These are phyloP conservation scores for Puccinia hordei DNA, from an alignment of 1,284 basidiomycete genomes.

Conservation along the genomic window DNA sequence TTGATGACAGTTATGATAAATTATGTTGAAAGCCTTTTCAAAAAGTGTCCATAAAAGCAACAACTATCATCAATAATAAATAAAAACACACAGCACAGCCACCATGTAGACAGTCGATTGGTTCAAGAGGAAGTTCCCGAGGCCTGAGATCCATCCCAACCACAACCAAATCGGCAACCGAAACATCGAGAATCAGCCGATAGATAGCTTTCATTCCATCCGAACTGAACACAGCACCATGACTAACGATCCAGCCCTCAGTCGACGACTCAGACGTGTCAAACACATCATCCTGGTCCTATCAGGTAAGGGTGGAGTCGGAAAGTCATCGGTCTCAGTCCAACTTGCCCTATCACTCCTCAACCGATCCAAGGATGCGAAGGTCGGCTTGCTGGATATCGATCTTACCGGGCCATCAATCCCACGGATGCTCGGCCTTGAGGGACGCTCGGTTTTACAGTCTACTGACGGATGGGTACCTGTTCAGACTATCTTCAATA, in stretches of 20 bases:
- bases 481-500: constrained; percentile 67
- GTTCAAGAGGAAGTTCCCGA: too few relatives aligned
- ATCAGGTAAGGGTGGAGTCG: constrained; percentile 95
- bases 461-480: constrained; percentile 97
- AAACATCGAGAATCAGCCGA: neutral
- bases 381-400: constrained; percentile 88
- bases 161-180: neutral
- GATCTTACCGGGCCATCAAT: constrained; percentile 96
- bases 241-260: constrained; percentile 39
- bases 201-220: neutral
- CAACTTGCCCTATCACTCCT: constrained; percentile 86
- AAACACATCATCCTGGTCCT: constrained; percentile 89
- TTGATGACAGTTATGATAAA: too few relatives aligned
- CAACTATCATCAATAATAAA: too few relatives aligned
- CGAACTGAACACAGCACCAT: neutral
- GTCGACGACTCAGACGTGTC: constrained; percentile 65
- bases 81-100: too few relatives aligned
- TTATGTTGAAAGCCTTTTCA: too few relatives aligned
- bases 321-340: constrained; percentile 91
- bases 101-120: too few relatives aligned
- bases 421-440: constrained; percentile 93
- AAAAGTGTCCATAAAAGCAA: too few relatives aligned
- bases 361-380: constrained; percentile 65
- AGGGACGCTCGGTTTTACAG: constrained; percentile 80
- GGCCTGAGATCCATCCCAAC: too few relatives aligned